Conservation (phyloP, 768 basidiomycete genomes). For the Naganishia vaughanmartiniae region DNA sequence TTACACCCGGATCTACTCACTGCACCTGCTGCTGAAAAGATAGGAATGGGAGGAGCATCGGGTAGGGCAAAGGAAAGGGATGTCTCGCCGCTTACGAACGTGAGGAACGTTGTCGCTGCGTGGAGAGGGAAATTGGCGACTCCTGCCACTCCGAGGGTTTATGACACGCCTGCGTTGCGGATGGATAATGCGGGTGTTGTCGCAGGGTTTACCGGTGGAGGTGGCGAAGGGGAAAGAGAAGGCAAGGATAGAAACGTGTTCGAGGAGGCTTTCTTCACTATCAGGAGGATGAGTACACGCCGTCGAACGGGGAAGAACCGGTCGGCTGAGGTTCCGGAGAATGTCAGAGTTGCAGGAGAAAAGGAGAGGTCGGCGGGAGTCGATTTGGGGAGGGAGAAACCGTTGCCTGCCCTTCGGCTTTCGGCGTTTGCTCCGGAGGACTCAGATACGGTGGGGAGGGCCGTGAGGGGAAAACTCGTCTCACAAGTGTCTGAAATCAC, state of each 20-base stretch:
- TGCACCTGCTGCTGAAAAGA: background rate
- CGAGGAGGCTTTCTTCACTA: constrained; percentile 32
- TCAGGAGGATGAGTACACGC: constrained; percentile 34
- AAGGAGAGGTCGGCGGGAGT: background rate
- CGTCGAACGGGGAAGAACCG: constrained; percentile 17
- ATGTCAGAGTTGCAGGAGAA: background rate
- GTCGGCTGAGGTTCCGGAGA: background rate
- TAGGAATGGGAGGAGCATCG: background rate
- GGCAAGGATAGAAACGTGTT: constrained; percentile 6
- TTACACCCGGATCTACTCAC: too few species aligned
- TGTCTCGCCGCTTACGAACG: constrained; percentile 28
- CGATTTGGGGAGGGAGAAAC: constrained; percentile 9
- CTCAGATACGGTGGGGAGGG: background rate
- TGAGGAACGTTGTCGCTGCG: constrained; percentile 32
- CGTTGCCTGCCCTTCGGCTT: constrained; percentile 15
- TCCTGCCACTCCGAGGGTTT: background rate
- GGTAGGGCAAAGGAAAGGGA: background rate
- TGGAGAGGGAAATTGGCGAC: constrained; percentile 24
- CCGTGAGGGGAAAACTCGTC: constrained; percentile 17
- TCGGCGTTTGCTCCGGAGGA: background rate
- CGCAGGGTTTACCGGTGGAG: background rate
- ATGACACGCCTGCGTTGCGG: constrained; percentile 7
- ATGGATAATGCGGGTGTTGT: background rate
- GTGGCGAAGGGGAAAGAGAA: background rate
- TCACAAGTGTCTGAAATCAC: constrained; percentile 25